These are phyloP conservation scores for Aureococcus anophagefferens DNA, from an alignment of 108 stramenopile genomes.

Conservation along the genomic window DNA sequence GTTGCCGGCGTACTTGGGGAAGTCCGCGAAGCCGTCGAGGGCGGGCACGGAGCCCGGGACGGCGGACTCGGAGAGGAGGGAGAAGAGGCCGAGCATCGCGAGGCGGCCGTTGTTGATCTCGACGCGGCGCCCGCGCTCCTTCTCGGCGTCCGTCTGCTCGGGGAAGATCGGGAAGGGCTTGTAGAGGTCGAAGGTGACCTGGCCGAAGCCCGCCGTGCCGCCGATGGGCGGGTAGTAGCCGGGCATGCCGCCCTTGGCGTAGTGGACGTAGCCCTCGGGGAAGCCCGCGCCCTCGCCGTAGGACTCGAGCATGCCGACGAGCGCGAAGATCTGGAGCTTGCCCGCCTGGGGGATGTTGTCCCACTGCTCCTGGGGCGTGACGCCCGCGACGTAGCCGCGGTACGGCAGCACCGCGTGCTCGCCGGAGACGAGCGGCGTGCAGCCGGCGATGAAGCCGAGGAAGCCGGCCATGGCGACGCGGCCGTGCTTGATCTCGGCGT, in stretches of 20 bases:
- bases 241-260: constrained; percentile 50
- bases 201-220: constrained; percentile 20
- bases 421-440: neutral
- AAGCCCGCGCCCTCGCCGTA: constrained; percentile 47
- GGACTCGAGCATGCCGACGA: constrained; percentile 44
- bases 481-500: constrained; percentile 55
- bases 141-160: constrained; percentile 49
- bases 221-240: constrained; percentile 49
- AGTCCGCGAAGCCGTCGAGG: constrained; percentile 31
- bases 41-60: constrained; percentile 52
- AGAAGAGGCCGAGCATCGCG: constrained; percentile 56
- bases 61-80: constrained; percentile 46
- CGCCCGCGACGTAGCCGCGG: neutral
- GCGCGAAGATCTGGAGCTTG: constrained; percentile 24
- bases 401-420: neutral
- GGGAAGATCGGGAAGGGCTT: constrained; percentile 50
- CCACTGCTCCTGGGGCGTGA: constrained; percentile 13
- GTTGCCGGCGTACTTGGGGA: constrained; percentile 46
- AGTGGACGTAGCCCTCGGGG: constrained; percentile 34
- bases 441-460: constrained; percentile 51
- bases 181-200: neutral
- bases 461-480: constrained; percentile 54
- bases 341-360: constrained; percentile 5
- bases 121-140: constrained; percentile 40
- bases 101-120: constrained; percentile 58